phyloP scores from a whole-genome alignment of 177 flowering plant genomes.

The Vitis hybrid region DNA sequence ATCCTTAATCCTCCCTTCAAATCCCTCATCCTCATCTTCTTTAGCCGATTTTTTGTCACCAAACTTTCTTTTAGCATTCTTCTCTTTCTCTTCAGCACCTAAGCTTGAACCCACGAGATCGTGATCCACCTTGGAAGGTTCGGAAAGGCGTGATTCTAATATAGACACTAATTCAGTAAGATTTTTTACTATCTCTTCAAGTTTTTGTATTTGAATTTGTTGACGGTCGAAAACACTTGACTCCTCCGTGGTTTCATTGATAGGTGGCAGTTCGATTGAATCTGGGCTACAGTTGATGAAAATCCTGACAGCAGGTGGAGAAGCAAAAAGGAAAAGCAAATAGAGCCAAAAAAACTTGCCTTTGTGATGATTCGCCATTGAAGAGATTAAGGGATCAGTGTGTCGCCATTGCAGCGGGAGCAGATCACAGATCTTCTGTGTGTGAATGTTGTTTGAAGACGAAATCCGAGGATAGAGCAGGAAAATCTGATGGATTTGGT shows the following conservation, averaged over 20 bases:
- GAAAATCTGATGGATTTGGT: slow-evolving; percentile 12
- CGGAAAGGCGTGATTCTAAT: slow-evolving; percentile 50
- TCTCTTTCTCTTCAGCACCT: slow-evolving; percentile 3
- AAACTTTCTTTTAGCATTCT: not conserved
- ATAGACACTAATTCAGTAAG: slow-evolving; percentile 62
- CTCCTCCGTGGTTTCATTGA: not conserved
- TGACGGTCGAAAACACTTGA: slow-evolving; percentile 32
- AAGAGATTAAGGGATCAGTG: slow-evolving; percentile 9
- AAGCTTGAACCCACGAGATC: slow-evolving; percentile 8
- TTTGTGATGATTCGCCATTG: slow-evolving; percentile 36
- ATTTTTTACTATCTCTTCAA: slow-evolving; percentile 66
- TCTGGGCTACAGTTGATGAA: slow-evolving; percentile 17
- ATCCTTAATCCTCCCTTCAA: slow-evolving; percentile 3
- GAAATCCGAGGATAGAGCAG: slow-evolving; percentile 8
- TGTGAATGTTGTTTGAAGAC: not conserved
- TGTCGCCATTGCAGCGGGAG: slow-evolving; percentile 2
- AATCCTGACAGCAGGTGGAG: slow-evolving; percentile 8
- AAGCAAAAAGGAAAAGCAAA: slow-evolving; percentile 28
- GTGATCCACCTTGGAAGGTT: slow-evolving; percentile 14
- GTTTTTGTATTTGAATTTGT: slow-evolving; percentile 50
- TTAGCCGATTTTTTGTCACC: slow-evolving; percentile 10
- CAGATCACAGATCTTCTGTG: not conserved
- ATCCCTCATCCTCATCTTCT: slow-evolving; percentile 13
- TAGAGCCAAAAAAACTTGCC: slow-evolving; percentile 48
- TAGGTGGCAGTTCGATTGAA: not conserved